Evolutionary conservation across 345 rosid species (phyloP).

Genomic region (Adansonia digitata): DNA sequence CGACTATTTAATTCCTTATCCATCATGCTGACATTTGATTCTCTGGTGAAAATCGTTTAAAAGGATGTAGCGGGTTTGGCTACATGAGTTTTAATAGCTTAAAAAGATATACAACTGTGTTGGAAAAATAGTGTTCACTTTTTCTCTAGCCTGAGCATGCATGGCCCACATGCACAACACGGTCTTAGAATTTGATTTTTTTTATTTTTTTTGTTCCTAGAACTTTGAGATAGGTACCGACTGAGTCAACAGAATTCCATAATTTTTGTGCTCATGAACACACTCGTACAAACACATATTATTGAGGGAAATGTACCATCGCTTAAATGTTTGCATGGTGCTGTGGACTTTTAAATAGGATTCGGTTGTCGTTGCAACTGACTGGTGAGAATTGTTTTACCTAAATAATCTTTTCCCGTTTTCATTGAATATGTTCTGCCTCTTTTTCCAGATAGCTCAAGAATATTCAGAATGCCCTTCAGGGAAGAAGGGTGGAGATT

Average conservation of each 20-base stretch:
- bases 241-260: not conserved
- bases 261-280: not conserved
- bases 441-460: slow-evolving; percentile 59
- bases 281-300: not conserved
- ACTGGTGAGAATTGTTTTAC: not conserved
- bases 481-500: slow-evolving; percentile 96
- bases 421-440: not conserved
- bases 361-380: not conserved
- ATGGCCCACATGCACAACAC: not conserved
- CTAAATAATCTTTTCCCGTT: not conserved
- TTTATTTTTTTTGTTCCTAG: no score
- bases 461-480: slow-evolving; percentile 96
- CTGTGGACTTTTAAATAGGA: not conserved
- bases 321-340: not conserved
- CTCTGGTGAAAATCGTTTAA: not conserved
- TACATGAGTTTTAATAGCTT: not conserved
- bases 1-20: not conserved
- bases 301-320: not conserved
- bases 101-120: not conserved
- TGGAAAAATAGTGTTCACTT: not conserved
- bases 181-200: not conserved
- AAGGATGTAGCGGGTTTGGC: not conserved
- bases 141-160: not conserved
- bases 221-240: not conserved
- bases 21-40: not conserved